Evolutionary conservation across 768 basidiomycete genomes (phyloP).

Genomic region (Pisolithus marmoratus): DNA sequence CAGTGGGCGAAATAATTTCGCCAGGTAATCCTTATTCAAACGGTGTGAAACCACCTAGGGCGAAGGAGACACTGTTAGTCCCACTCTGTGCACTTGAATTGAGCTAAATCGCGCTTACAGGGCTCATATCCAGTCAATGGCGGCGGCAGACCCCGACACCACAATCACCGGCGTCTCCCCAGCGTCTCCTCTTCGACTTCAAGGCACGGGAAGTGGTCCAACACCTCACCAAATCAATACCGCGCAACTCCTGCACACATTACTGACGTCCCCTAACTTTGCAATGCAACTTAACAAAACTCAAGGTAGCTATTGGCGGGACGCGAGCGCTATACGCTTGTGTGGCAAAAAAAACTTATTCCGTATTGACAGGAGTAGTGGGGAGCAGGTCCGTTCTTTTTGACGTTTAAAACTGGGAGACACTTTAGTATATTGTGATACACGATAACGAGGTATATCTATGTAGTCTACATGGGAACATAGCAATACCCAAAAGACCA

Average conservation of each 20-base stretch:
- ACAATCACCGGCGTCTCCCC: conserved; percentile 52
- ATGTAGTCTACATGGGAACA: too few relatives aligned
- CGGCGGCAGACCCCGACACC: conserved; percentile 46
- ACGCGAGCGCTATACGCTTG: conserved; percentile 68
- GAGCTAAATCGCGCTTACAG: conserved; percentile 28
- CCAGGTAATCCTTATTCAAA: conserved; percentile 41
- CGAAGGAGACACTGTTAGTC: conserved; percentile 59
- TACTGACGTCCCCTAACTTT: conserved; percentile 51
- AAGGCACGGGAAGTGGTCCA: conserved; percentile 26
- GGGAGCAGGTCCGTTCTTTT: conserved; percentile 76
- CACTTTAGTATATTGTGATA: too few relatives aligned
- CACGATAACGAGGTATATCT: too few relatives aligned
- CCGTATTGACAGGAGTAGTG: conserved; percentile 70
- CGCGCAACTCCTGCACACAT: conserved; percentile 55
- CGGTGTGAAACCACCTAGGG: conserved; percentile 39
- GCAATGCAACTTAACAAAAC: conserved; percentile 54
- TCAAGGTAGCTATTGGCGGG: conserved; percentile 55
- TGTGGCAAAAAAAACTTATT: conserved; percentile 73
- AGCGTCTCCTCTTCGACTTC: conserved; percentile 42
- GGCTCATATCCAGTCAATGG: conserved; percentile 50
- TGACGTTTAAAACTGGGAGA: conserved; percentile 36
- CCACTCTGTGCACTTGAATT: background rate
- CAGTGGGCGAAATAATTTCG: conserved; percentile 59
- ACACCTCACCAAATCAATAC: conserved; percentile 68
- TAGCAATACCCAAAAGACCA: too few relatives aligned